These are phyloP conservation scores for Umbelopsis sp. DNA, from an alignment of 371 early-diverging fungal species.

Conservation along the genomic window DNA sequence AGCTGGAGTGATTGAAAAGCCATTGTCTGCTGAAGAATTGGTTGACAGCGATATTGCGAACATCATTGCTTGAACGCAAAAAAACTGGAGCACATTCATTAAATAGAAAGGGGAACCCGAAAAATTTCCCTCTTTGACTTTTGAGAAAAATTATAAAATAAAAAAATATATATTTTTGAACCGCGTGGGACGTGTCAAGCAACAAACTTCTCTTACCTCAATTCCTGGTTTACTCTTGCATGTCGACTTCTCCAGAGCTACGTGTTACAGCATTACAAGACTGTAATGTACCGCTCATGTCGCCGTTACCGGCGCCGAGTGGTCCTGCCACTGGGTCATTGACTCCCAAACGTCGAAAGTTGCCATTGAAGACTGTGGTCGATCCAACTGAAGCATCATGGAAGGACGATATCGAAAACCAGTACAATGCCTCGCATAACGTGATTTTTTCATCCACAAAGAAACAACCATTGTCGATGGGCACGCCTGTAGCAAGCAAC, in stretches of 20 bases:
- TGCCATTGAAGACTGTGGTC: neutral
- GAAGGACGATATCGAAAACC: neutral
- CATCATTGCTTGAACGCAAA: neutral
- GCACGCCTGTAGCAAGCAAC: neutral
- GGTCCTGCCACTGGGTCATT: neutral
- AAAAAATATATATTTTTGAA: no score
- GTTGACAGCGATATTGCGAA: neutral
- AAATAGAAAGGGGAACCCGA: no score
- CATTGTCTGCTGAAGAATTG: conserved; percentile 12
- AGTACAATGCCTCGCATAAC: neutral
- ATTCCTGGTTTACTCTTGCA: no score
- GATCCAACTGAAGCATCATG: neutral
- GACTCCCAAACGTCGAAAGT: neutral
- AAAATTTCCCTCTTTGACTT: neutral
- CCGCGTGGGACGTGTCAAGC: no score
- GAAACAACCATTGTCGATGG: neutral
- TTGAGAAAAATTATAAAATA: neutral
- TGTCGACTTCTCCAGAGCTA: no score
- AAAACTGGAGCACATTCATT: neutral
- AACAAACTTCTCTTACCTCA: no score
- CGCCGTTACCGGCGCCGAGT: neutral
- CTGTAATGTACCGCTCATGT: neutral
- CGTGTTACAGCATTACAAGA: no score
- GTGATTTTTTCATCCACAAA: neutral
- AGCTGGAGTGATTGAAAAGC: conserved; percentile 58